These are phyloP conservation scores for Aspergillus sparsus DNA, from an alignment of 495 filamentous ascomycete genomes.

Conservation along the genomic window DNA sequence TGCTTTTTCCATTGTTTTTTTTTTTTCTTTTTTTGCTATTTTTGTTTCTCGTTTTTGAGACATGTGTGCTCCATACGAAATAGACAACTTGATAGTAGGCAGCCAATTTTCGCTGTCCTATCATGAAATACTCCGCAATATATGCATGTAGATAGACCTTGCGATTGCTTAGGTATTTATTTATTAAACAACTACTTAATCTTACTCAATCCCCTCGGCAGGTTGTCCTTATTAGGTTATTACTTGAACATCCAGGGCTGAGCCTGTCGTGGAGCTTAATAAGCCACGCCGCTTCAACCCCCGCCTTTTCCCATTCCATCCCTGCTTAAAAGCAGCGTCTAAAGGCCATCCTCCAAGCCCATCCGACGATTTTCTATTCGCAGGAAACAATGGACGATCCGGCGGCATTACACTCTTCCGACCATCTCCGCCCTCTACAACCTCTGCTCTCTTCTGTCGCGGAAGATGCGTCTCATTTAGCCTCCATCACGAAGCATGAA, in stretches of 20 bases:
- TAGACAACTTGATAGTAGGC: background rate
- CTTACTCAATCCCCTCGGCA: too few species aligned
- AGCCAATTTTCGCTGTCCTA: background rate
- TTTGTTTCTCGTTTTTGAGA: background rate
- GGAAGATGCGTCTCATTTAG: conserved; percentile 27
- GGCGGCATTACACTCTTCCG: conserved; percentile 20
- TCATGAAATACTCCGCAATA: background rate
- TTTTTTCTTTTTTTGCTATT: background rate
- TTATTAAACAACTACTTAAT: too few species aligned
- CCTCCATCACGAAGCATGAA: conserved; percentile 19
- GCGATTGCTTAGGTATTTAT: too few species aligned
- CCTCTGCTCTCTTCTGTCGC: conserved; percentile 27
- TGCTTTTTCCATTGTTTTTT: background rate
- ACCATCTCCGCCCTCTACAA: conserved; percentile 23
- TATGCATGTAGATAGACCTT: background rate
- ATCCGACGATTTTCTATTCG: background rate
- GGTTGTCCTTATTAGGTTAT: too few species aligned
- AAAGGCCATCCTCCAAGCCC: background rate
- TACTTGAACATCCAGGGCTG: background rate
- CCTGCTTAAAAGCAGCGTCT: conserved; percentile 29
- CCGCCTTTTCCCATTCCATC: conserved; percentile 18
- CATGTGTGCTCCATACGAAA: background rate
- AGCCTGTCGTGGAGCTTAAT: background rate
- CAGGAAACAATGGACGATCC: conserved; percentile 13
- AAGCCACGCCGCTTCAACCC: conserved; percentile 28